These are phyloP conservation scores for Eucalyptus dawsonii DNA, from an alignment of 345 rosid genomes.

Conservation along the genomic window DNA sequence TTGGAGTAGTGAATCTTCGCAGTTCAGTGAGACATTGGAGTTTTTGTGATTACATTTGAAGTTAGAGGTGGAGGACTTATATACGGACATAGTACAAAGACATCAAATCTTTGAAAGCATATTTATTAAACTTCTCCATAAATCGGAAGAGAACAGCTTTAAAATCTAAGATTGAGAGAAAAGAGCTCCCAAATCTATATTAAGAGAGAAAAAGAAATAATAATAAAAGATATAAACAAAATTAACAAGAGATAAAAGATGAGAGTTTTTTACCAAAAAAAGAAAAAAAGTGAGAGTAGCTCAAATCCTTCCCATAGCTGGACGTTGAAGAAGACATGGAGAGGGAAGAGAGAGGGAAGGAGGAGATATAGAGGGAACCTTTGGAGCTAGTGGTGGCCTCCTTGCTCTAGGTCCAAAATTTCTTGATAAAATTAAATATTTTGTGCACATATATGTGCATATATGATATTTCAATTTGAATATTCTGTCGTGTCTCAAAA, in stretches of 20 bases:
- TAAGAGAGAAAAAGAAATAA: no score
- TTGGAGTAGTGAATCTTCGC: no score
- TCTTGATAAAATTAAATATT: no score
- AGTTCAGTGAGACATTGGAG: background rate
- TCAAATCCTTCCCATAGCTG: background rate
- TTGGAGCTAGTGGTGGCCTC: background rate
- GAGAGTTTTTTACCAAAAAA: no score
- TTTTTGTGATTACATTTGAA: background rate
- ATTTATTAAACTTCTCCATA: background rate
- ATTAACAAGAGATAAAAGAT: background rate
- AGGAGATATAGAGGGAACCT: background rate
- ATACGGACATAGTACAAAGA: accelerated
- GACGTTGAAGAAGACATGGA: background rate
- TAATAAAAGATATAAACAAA: no score
- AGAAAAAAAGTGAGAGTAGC: background rate
- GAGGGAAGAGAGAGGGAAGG: background rate
- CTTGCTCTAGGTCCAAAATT: background rate
- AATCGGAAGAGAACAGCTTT: accelerated
- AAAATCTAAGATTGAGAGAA: background rate
- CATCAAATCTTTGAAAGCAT: background rate
- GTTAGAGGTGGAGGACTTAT: background rate
- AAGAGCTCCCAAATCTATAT: background rate
- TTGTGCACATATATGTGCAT: background rate
- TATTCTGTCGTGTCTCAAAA: background rate
- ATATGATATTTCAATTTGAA: background rate